A percentile compares a stretch with the other conserved stretches of the same genome.
Evolutionary conservation across 805 yeast genomes (phyloP).

Genomic region (Kregervanrija pseudodelftensis): DNA sequence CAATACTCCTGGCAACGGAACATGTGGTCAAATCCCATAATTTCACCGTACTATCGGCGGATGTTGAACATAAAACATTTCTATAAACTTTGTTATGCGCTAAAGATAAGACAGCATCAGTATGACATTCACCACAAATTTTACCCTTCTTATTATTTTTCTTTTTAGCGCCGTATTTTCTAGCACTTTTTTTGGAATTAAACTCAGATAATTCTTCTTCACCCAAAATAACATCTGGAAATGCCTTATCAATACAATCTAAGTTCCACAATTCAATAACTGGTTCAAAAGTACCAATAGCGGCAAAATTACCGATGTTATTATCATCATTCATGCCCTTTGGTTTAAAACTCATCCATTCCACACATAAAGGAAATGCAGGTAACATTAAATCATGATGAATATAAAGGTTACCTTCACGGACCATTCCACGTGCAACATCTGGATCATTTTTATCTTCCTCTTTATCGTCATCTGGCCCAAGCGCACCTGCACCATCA

Average conservation of each 20-base stretch:
- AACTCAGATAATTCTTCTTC: constrained; percentile 43
- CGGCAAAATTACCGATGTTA: constrained; percentile 83
- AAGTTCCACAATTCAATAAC: constrained; percentile 96
- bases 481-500: constrained; percentile 73
- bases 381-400: constrained; percentile 98
- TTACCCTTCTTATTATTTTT: constrained; percentile 44
- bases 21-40: constrained; percentile 85
- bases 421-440: constrained; percentile 61
- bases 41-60: constrained; percentile 92
- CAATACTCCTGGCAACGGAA: constrained; percentile 70
- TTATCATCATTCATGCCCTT: constrained; percentile 34
- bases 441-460: constrained; percentile 61
- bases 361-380: constrained; percentile 92
- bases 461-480: constrained; percentile 53
- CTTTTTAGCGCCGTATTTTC: constrained; percentile 9
- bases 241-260: constrained; percentile 86
- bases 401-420: constrained; percentile 76
- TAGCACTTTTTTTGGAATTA: constrained; percentile 13
- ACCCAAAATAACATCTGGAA: constrained; percentile 90
- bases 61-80: constrained; percentile 83
- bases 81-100: constrained; percentile 77
- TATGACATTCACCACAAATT: constrained; percentile 63
- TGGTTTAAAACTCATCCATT: constrained; percentile 83
- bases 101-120: constrained; percentile 87
- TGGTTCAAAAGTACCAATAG: constrained; percentile 95